A percentile compares a stretch with the other conserved stretches of the same genome.
phyloP scores from a whole-genome alignment of 169 alveolate species.

The Eimeria necatrix region DNA sequence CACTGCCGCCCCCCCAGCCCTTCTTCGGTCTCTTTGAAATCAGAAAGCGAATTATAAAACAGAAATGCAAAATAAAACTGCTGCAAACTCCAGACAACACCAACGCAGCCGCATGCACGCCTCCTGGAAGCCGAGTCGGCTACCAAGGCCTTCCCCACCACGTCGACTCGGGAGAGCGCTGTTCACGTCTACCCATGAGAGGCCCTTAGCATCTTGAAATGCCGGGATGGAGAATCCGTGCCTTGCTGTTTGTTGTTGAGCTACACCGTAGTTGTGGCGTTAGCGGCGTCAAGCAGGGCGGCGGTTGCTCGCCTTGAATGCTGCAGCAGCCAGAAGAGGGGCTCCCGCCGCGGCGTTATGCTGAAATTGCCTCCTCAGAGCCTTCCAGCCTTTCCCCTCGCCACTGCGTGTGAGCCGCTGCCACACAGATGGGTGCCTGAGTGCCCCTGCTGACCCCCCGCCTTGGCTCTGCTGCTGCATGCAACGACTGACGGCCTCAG shows the following conservation, averaged over 20 bases:
- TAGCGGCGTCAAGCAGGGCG: not conserved
- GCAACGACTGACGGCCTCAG: too few species aligned
- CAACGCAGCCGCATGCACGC: conserved; percentile 8
- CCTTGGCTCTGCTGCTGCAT: not conserved
- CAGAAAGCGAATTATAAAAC: not conserved
- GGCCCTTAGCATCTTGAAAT: not conserved
- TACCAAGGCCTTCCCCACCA: conserved; percentile 40
- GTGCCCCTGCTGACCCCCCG: conserved; percentile 17
- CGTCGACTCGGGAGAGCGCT: too few species aligned
- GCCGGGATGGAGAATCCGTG: not conserved
- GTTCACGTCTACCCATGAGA: too few species aligned
- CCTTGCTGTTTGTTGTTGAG: not conserved
- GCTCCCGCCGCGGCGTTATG: not conserved
- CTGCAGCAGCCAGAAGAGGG: not conserved
- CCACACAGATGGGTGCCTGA: conserved; percentile 35
- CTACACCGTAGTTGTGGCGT: not conserved
- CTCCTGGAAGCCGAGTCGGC: conserved; percentile 28
- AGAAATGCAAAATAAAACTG: not conserved
- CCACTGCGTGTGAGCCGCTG: not conserved
- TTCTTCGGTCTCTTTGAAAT: not conserved
- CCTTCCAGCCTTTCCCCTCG: not conserved
- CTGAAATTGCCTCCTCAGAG: not conserved
- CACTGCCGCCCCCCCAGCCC: conserved; percentile 1
- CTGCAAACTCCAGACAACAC: not conserved
- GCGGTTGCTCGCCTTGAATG: not conserved